A percentile compares a stretch with the other conserved stretches of the same genome.
These are phyloP conservation scores for Eucalyptus erythrocorys DNA, from an alignment of 345 rosid genomes.

Conservation along the genomic window DNA sequence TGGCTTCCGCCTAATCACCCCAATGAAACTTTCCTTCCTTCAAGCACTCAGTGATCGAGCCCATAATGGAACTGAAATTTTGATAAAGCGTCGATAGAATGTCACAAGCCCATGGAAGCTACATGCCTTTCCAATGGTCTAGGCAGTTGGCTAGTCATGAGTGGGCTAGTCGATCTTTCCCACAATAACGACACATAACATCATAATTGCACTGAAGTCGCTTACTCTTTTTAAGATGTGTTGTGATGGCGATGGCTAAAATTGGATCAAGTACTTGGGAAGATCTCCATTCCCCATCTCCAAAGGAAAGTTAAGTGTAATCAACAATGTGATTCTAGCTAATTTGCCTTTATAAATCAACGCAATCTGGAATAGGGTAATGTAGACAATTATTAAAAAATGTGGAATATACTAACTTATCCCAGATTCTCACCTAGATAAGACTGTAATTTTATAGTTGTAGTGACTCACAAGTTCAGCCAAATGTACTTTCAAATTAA, in stretches of 20 bases:
- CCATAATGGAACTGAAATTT: no score
- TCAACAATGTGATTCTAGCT: not conserved
- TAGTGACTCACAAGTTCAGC: no score
- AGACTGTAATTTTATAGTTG: no score
- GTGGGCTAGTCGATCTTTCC: not conserved
- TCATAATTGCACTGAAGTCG: not conserved
- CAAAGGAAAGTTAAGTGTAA: not conserved
- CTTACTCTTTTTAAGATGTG: not conserved
- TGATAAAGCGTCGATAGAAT: fast-evolving
- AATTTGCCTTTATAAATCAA: not conserved
- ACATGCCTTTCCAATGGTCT: no score
- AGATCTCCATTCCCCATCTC: not conserved
- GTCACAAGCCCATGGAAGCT: fast-evolving
- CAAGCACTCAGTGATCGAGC: fast-evolving
- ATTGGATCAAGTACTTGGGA: not conserved
- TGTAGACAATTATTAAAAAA: not conserved
- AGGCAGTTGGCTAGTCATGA: no score
- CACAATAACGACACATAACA: not conserved
- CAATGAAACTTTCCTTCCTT: no score
- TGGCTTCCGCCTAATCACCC: no score
- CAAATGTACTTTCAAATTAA: not conserved
- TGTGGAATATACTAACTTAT: not conserved
- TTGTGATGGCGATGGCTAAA: not conserved
- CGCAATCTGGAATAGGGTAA: not conserved
- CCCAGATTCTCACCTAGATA: not conserved